phyloP scores from a whole-genome alignment of 345 rosid genomes.

The Gossypioides kirkii region DNA sequence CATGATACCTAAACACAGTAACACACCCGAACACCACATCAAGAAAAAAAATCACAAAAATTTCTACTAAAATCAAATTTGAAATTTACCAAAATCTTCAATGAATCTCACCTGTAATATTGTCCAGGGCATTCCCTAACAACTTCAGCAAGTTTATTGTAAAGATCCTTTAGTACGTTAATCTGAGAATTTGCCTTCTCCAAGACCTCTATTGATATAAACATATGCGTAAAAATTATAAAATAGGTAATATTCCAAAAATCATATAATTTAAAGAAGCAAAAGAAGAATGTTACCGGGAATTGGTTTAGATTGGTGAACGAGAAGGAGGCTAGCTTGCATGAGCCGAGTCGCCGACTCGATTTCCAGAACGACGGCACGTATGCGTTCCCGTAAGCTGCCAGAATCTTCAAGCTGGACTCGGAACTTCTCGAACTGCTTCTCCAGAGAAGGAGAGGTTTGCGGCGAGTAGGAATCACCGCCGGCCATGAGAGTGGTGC shows the following conservation, averaged over 20 bases:
- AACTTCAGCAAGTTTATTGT: conserved; percentile 51
- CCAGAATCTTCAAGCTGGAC: conserved; percentile 68
- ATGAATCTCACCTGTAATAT: conserved; percentile 54
- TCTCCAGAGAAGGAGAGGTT: conserved; percentile 42
- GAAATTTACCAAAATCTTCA: background rate
- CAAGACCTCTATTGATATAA: conserved; percentile 50
- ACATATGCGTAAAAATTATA: background rate
- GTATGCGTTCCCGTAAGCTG: conserved; percentile 65
- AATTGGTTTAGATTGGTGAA: conserved; percentile 82
- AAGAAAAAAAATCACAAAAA: background rate
- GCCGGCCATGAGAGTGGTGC: conserved; percentile 46
- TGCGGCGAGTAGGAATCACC: conserved; percentile 27
- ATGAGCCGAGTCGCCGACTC: conserved; percentile 70
- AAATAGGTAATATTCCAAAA: background rate
- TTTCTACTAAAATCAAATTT: background rate
- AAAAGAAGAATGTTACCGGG: conserved; percentile 42
- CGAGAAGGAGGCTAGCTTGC: conserved; percentile 71
- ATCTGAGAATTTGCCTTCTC: conserved; percentile 61
- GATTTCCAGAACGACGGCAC: conserved; percentile 62
- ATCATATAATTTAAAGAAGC: background rate
- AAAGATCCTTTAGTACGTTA: conserved; percentile 49
- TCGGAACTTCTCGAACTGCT: conserved; percentile 77
- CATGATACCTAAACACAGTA: conserved; percentile 62
- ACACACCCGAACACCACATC: background rate
- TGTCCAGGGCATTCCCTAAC: conserved; percentile 61